Evolutionary conservation across 1,284 basidiomycete genomes (phyloP).

Genomic region (Taiwanofungus camphoratus): DNA sequence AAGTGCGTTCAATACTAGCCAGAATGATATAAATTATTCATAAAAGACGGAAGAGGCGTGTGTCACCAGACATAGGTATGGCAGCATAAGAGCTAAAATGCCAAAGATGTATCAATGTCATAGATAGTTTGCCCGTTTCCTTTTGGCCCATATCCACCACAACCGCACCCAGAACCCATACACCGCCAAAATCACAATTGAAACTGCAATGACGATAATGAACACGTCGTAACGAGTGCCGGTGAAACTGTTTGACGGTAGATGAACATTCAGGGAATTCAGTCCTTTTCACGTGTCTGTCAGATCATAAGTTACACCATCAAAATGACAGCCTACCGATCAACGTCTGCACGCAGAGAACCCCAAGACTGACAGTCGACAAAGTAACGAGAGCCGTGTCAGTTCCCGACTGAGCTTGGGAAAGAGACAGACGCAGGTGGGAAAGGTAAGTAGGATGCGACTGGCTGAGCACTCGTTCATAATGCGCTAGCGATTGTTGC

Average conservation of each 20-base stretch:
- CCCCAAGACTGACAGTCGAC: conserved; percentile 60
- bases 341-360: conserved; percentile 64
- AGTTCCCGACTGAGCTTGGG: conserved; percentile 54
- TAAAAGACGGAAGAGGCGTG: no score
- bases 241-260: conserved; percentile 19
- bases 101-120: no score
- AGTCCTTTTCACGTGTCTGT: conserved; percentile 41
- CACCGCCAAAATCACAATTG: conserved; percentile 32
- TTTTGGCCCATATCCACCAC: conserved; percentile 56
- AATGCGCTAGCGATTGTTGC: conserved; percentile 82
- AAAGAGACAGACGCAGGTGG: conserved; percentile 64
- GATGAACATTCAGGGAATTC: conserved; percentile 40
- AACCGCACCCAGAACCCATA: conserved; percentile 41
- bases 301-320: not conserved
- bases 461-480: conserved; percentile 84
- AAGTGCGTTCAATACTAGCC: no score
- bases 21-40: no score
- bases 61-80: no score
- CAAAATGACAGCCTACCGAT: conserved; percentile 42
- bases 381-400: conserved; percentile 68
- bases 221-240: conserved; percentile 36
- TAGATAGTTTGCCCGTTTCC: conserved; percentile 14
- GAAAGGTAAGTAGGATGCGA: conserved; percentile 84
- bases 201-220: conserved; percentile 40
- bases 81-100: no score